Conservation (phyloP, 176 grass and related monocot species). For the Leersia perrieri region DNA sequence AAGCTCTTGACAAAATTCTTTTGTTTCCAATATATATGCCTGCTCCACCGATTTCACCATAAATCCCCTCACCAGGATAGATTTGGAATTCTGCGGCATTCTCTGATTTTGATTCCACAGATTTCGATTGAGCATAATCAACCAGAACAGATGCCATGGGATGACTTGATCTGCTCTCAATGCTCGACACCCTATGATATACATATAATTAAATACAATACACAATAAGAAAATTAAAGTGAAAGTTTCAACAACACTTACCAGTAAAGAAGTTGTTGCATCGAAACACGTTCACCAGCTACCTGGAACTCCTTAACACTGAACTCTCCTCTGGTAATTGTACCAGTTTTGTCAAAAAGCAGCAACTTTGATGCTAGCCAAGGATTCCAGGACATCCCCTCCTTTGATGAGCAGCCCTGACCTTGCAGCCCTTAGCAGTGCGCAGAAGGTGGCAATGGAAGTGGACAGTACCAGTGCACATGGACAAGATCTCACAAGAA, state of each 20-base stretch:
- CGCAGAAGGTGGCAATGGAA: conserved; percentile 86
- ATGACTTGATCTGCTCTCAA: conserved; percentile 96
- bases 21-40: conserved; percentile 78
- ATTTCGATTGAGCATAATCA: conserved; percentile 68
- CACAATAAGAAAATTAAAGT: background rate
- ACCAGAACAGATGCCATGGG: conserved; percentile 88
- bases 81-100: conserved; percentile 64
- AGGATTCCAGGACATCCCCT: conserved; percentile 85
- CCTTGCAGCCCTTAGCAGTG: conserved; percentile 69
- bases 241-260: background rate
- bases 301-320: conserved; percentile 59
- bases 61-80: conserved; percentile 87
- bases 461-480: conserved; percentile 92
- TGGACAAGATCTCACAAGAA: conserved; percentile 90
- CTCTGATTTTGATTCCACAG: conserved; percentile 72
- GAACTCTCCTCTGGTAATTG: conserved; percentile 91
- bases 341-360: conserved; percentile 96
- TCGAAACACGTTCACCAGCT: conserved; percentile 26
- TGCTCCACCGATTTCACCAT: conserved; percentile 71
- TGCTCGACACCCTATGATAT: conserved; percentile 77
- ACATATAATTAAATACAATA: background rate
- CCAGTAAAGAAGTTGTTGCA: conserved; percentile 71
- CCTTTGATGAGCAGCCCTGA: conserved; percentile 86
- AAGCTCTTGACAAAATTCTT: conserved; percentile 73
- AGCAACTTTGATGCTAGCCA: conserved; percentile 63